Evolutionary conservation across 2,329 filamentous ascomycete species (phyloP).

Genomic region (Fusarium tanahbumbuense): DNA sequence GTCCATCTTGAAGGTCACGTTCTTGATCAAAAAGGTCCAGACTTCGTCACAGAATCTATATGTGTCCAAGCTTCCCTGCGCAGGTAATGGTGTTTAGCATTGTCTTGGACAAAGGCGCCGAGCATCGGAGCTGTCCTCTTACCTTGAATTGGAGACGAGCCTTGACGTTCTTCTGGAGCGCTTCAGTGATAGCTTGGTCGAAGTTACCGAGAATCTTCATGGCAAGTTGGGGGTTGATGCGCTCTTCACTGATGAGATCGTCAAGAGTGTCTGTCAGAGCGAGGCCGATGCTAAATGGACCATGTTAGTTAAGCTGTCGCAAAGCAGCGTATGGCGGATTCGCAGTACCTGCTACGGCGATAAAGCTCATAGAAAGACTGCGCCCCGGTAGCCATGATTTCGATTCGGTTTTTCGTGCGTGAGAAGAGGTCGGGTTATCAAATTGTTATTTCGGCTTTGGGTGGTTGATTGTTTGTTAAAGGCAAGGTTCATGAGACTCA

Average conservation of each 20-base stretch:
- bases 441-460: conserved; percentile 4
- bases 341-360: conserved; percentile 90
- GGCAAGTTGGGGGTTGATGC: conserved; percentile 96
- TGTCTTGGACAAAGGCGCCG: neutral
- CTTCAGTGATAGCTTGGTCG: conserved; percentile 91
- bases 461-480: conserved; percentile 20
- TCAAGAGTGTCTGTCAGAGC: conserved; percentile 97
- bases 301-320: conserved; percentile 47
- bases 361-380: conserved; percentile 92
- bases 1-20: conserved; percentile 98
- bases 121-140: conserved; percentile 40
- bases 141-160: conserved; percentile 95
- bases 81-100: conserved; percentile 2
- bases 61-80: conserved; percentile 92
- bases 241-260: conserved; percentile 91
- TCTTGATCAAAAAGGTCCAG: conserved; percentile 99
- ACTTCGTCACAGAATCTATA: conserved; percentile 99
- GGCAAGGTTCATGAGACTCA: conserved; percentile 29
- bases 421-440: neutral
- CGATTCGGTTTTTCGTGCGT: neutral
- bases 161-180: conserved; percentile 92
- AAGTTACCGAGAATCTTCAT: conserved; percentile 99
- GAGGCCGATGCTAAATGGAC: conserved; percentile 79
- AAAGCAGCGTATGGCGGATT: conserved; percentile 47
- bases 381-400: conserved; percentile 60